phyloP scores from a whole-genome alignment of 805 yeast species.

The Wickerhamomyces pijperi region DNA sequence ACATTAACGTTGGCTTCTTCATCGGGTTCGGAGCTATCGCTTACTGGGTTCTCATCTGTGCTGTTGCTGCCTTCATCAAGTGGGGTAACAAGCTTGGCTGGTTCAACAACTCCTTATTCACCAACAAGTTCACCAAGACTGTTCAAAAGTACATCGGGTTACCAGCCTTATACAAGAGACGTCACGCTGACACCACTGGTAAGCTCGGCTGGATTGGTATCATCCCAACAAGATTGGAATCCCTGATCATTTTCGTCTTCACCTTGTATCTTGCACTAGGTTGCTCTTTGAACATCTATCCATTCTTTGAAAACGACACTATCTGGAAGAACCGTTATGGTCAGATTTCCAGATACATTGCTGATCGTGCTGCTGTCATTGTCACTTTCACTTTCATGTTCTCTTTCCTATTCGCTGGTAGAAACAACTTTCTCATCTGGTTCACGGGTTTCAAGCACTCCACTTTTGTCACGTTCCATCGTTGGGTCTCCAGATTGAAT shows the following conservation, averaged over 20 bases:
- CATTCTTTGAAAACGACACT: constrained; percentile 8
- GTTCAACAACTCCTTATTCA: constrained; percentile 8
- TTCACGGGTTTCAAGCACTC: constrained; percentile 58
- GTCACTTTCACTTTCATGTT: constrained; percentile 33
- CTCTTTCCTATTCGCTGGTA: constrained; percentile 51
- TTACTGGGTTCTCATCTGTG: constrained; percentile 35
- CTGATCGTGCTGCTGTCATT: constrained; percentile 17
- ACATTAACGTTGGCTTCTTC: constrained; percentile 29
- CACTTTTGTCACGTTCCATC: constrained; percentile 56
- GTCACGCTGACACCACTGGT: constrained; percentile 12
- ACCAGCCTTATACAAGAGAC: constrained; percentile 9
- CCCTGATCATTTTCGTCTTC: constrained; percentile 25
- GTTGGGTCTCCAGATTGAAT: constrained; percentile 44
- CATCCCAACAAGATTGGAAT: constrained; percentile 15
- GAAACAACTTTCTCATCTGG: constrained; percentile 57
- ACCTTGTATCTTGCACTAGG: constrained; percentile 10
- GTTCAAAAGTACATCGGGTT: constrained; percentile 10
- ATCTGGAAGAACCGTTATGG: constrained; percentile 10
- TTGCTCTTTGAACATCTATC: constrained; percentile 12
- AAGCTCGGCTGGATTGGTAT: constrained; percentile 10
- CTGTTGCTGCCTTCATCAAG: constrained; percentile 26
- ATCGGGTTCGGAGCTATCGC: constrained; percentile 36
- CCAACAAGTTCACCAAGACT: constrained; percentile 5
- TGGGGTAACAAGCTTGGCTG: constrained; percentile 9
- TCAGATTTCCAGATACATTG: constrained; percentile 16